Conservation (phyloP, 352 stramenopile genomes). For the Pythium brachiatum region DNA sequence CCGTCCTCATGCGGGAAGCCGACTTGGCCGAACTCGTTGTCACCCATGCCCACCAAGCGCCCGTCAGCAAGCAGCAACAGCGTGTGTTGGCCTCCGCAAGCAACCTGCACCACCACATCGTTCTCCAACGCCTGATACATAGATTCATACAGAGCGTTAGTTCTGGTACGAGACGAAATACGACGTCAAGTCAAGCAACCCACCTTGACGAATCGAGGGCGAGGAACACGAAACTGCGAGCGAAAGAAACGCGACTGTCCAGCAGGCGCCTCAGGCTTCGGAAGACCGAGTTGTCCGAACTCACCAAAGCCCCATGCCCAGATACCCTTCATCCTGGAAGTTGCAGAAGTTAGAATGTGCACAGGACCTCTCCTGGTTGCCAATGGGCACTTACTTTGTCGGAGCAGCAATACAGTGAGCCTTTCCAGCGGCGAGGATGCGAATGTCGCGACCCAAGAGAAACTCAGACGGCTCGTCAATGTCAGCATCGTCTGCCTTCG, state of each 20-base stretch:
- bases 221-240: constrained; percentile 67
- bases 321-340: constrained; percentile 50
- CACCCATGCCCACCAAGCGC: constrained; percentile 63
- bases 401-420: constrained; percentile 55
- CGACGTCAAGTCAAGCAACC: constrained; percentile 1
- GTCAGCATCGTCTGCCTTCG: constrained; percentile 44
- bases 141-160: not conserved
- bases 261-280: constrained; percentile 42
- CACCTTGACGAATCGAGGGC: constrained; percentile 68
- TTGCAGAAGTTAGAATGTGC: not conserved
- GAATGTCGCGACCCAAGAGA: constrained; percentile 69
- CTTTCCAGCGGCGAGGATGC: constrained; percentile 51
- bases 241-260: constrained; percentile 81
- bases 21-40: constrained; percentile 74
- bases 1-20: constrained; percentile 33
- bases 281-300: constrained; percentile 63
- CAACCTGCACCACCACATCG: constrained; percentile 49
- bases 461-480: constrained; percentile 72
- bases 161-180: not conserved
- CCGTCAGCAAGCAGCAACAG: constrained; percentile 62
- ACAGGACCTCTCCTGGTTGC: not conserved
- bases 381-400: constrained; percentile 34
- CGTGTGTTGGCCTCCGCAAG: constrained; percentile 69
- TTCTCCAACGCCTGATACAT: constrained; percentile 47
- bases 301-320: constrained; percentile 82